These are phyloP conservation scores for Daucus carota DNA, from an alignment of 129 eudicot genomes.

Conservation along the genomic window DNA sequence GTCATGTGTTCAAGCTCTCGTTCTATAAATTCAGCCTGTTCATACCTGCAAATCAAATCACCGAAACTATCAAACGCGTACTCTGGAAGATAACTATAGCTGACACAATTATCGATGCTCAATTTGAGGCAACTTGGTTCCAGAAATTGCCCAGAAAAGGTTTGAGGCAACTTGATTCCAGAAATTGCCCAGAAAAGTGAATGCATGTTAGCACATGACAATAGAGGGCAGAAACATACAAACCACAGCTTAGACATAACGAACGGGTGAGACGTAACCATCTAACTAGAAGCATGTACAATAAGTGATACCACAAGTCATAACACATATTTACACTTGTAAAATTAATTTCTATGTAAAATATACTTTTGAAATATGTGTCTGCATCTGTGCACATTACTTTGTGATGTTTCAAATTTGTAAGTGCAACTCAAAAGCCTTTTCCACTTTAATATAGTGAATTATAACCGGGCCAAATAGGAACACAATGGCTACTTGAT, in stretches of 20 bases:
- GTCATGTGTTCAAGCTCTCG: conserved; percentile 89
- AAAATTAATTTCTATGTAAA: background rate
- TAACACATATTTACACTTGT: background rate
- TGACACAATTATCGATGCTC: background rate
- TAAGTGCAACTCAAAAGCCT: background rate
- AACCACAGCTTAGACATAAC: background rate
- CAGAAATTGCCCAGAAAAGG: background rate
- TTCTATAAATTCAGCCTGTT: conserved; percentile 84
- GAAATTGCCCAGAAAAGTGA: background rate
- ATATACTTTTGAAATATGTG: too few species aligned
- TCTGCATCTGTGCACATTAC: too few species aligned
- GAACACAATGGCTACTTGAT: background rate
- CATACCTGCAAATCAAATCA: conserved; percentile 52
- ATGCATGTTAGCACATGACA: background rate
- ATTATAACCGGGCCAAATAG: background rate
- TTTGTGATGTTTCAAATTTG: background rate
- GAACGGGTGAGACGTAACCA: background rate
- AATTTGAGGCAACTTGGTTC: background rate
- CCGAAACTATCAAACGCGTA: background rate
- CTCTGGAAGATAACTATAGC: background rate
- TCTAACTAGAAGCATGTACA: background rate
- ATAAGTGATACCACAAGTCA: too few species aligned
- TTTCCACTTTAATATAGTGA: background rate
- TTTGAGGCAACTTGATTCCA: background rate
- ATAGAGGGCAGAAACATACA: background rate